A percentile compares a stretch with the other conserved stretches of the same genome.
These are phyloP conservation scores for Echium plantagineum DNA, from an alignment of 257 asterid genomes.

Conservation along the genomic window DNA sequence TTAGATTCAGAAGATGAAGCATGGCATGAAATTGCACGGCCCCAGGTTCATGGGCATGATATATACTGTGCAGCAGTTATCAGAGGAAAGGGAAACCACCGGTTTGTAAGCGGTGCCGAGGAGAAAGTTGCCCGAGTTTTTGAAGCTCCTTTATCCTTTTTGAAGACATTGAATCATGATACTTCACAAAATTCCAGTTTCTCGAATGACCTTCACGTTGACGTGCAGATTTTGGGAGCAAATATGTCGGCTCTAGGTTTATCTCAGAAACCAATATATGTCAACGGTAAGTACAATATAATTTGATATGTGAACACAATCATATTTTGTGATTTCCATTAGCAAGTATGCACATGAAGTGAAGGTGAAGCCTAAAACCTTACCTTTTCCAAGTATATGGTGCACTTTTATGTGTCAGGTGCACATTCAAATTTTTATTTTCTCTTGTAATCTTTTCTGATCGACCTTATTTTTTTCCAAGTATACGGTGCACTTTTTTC, in stretches of 20 bases:
- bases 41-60: conserved; percentile 98
- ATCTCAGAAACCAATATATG: conserved; percentile 92
- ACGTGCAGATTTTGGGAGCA: conserved; percentile 83
- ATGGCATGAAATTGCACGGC: conserved; percentile 98
- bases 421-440: too few relatives aligned
- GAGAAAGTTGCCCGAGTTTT: conserved; percentile 96
- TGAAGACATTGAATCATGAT: conserved; percentile 67
- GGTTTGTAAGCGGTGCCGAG: conserved; percentile 85
- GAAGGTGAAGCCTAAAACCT: too few relatives aligned
- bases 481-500: too few relatives aligned
- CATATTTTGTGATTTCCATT: not conserved
- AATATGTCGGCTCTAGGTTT: conserved; percentile 96
- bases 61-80: conserved; percentile 71
- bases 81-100: conserved; percentile 79
- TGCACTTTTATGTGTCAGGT: too few relatives aligned
- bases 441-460: too few relatives aligned
- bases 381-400: too few relatives aligned
- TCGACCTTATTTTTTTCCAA: too few relatives aligned
- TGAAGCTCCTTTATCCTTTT: conserved; percentile 87
- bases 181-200: conserved; percentile 22
- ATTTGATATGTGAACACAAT: not conserved
- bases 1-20: conserved; percentile 27
- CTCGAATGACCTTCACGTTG: conserved; percentile 48
- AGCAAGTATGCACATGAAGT: not conserved
- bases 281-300: conserved; percentile 42